phyloP scores from a whole-genome alignment of 345 rosid genomes.

The Cardamine resedifolia region DNA sequence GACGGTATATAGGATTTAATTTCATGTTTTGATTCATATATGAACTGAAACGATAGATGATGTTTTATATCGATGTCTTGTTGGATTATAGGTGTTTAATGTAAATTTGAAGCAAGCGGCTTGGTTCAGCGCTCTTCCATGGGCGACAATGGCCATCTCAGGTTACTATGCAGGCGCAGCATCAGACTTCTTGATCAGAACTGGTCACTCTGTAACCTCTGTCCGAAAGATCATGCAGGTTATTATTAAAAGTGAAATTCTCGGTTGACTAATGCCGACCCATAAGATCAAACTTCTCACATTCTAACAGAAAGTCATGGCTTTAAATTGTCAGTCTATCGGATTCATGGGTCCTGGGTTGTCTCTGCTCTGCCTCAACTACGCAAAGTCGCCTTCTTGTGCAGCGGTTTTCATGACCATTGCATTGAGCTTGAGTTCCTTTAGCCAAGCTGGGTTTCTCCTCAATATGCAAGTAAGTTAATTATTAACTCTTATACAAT shows the following conservation, averaged over 20 bases:
- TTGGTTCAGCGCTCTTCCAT: conserved; percentile 97
- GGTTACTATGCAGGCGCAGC: conserved; percentile 79
- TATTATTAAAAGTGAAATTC: not conserved
- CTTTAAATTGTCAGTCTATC: conserved; percentile 51
- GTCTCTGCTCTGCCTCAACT: conserved; percentile 76
- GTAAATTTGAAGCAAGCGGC: conserved; percentile 96
- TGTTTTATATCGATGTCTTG: not conserved
- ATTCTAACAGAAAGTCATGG: not conserved
- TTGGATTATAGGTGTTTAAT: conserved; percentile 57
- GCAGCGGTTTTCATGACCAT: conserved; percentile 66
- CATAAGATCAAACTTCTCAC: not conserved
- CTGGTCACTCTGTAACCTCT: conserved; percentile 69
- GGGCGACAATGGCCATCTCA: conserved; percentile 90
- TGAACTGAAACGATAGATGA: not conserved
- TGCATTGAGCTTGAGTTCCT: conserved; percentile 87
- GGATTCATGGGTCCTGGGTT: conserved; percentile 92
- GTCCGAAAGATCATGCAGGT: conserved; percentile 98
- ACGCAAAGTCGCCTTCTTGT: conserved; percentile 60
- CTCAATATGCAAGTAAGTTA: conserved; percentile 88
- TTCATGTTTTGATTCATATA: not conserved
- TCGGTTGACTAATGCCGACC: not conserved
- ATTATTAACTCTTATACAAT: not conserved
- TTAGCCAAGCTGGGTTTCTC: conserved; percentile 98
- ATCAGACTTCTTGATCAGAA: conserved; percentile 66
- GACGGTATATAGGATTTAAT: conserved; percentile 47